Evolutionary conservation across 148 eudicot species (phyloP), one percentile per base, ranked within the genome.

Genomic region (Cornus controversa): DNA sequence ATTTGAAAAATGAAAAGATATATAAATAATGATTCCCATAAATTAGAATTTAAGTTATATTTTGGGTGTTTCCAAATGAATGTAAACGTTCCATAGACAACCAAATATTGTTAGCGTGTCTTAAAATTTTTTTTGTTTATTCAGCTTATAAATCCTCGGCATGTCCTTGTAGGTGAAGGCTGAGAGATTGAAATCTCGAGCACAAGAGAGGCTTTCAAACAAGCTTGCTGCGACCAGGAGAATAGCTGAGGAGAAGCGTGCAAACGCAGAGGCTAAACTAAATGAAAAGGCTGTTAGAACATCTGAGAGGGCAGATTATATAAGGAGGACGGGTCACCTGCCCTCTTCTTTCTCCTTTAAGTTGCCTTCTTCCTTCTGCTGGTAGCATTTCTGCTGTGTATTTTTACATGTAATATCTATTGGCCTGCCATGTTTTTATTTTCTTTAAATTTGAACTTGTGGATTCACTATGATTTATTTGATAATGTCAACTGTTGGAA

Each of bases 291-390:
- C 96, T 0, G 88, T 95, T 67, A 88, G 82, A 72, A 95, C 99
- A 24, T 91, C 97, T 18, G 99, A 95, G 75, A 88, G 86, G 29
- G 96, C 97, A 0, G 99, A 95, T 79, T 95, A 91, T 73, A 93
- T 93, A 81, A 81, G 99, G 84, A 90, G 99, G 81, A 95, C 91
- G 0, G 99, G 99, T 71, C 96, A 89, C 80, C 82, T 95, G 60
- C 97, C 99, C 5, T 93, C 97, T 72, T 84, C 89, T 22, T 90
- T 91, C 89, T 89, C 94, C 87, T 85, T 93, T 70, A 93, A 90
- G 80, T 71, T 89, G 83, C 94, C 97, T 85, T 93, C 94, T 24
- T 82, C 74, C 73, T 31, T 31, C 4, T 93, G 97, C 82, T 91
- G 98, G 90, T 94, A 90, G 79, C 34, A 77, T 22, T 60, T 60